A percentile compares a stretch with the other conserved stretches of the same genome.
Evolutionary conservation across 495 filamentous ascomycete species (phyloP).

Genomic region (Ramalina intermedia): DNA sequence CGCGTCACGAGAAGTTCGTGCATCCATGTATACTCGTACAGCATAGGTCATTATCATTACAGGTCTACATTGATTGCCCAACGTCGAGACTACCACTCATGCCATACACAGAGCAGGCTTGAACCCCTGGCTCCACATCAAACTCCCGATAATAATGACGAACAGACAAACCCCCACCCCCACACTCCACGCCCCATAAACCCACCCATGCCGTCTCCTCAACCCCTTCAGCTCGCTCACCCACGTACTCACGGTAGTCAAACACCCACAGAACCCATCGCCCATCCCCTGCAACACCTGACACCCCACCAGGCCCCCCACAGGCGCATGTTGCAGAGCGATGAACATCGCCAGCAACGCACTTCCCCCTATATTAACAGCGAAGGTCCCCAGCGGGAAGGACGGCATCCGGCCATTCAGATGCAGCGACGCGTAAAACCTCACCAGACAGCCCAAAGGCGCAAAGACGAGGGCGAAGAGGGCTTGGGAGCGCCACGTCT

Average conservation of each 20-base stretch:
- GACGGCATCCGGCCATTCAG: conserved; percentile 50
- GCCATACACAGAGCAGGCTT: conserved; percentile 30
- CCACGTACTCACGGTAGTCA: conserved; percentile 92
- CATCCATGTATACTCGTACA: too few species aligned
- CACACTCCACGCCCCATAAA: conserved; percentile 60
- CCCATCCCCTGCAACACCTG: conserved; percentile 71
- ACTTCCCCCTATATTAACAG: conserved; percentile 69
- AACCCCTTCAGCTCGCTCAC: conserved; percentile 63
- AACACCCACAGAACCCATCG: conserved; percentile 83
- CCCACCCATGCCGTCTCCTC: conserved; percentile 51
- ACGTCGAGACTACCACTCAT: neutral
- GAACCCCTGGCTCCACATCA: conserved; percentile 63
- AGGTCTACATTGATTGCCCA: neutral
- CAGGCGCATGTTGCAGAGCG: conserved; percentile 52
- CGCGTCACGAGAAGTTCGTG: too few species aligned
- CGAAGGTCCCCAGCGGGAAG: conserved; percentile 85
- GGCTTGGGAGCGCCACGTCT: conserved; percentile 58
- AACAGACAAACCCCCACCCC: conserved; percentile 45
- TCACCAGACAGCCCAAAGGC: conserved; percentile 59
- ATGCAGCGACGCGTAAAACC: conserved; percentile 55
- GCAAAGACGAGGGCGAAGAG: conserved; percentile 76
- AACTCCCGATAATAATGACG: conserved; percentile 65
- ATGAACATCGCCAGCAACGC: conserved; percentile 48
- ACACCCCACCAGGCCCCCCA: conserved; percentile 45
- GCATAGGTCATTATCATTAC: neutral